Base-by-base conservation (phyloP, 2,329 filamentous ascomycete genomes). In the Teratosphaeria epicoccoides region DNA sequence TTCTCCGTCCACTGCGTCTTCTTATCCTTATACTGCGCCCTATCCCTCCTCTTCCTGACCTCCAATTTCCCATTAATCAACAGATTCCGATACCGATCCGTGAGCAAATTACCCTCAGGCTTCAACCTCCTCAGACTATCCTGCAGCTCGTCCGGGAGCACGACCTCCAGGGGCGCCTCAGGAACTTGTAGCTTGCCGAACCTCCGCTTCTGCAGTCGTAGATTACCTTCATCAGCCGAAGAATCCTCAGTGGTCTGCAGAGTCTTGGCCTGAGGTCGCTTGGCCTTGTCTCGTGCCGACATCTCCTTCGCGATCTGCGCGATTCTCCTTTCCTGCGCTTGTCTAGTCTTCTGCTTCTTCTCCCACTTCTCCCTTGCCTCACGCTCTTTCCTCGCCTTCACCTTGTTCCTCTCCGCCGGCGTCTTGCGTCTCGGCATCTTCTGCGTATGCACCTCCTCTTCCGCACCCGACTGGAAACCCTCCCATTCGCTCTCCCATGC, bases 71-170 rank as follows among this genome's bases (percentile, higher is more conserved):
- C 93, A 57, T 89, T 82, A 28, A 97, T 79, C 56, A 97, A 75
- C 71, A 97, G 76, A 68, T 81, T 97, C 56, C 93, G 78, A 74
- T 95, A 97, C 48, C 93, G 80, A 64, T 98, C 93, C 60, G 88
- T 88, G 60, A 98, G 76, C 37, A 96, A 73, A 66, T 96, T 97
- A n/a, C 93, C 93, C 70, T 98, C 93, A 0, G 93, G 93, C 70
- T 91, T 95, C 58, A 77, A 66, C 40, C 69, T 68, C 40, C 74
- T 68, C 48, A 77, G 63, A 1, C 73, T 75, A 51, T 77, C 74
- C 59, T 73, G 69, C 23, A 77, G 66, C 58, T 77, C 74, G 51
- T 76, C 74, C 44, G 72, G 70, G 5, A 76, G 66, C 6, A 74
- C 71, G 49, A 77, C 69, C 60, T 77, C 74, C 7, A 76, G 66